Evolutionary conservation across 768 basidiomycete species (phyloP).

Genomic region (Naganishia onofrii): DNA sequence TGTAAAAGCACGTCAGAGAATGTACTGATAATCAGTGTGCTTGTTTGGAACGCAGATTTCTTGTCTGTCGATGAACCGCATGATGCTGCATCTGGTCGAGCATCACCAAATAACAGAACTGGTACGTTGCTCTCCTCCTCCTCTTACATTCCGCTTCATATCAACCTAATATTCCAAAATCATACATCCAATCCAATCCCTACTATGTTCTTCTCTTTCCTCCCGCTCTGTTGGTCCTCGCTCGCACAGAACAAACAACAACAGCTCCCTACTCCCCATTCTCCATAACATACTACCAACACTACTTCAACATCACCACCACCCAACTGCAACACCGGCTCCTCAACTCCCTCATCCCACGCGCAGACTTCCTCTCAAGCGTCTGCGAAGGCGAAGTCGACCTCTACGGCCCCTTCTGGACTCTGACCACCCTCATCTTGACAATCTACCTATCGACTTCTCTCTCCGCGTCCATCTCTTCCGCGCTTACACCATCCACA

Average conservation of each 20-base stretch:
- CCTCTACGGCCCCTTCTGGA: conserved; percentile 78
- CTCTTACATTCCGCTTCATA: too few relatives aligned
- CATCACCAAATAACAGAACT: not conserved
- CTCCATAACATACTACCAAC: conserved; percentile 50
- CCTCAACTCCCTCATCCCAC: conserved; percentile 43
- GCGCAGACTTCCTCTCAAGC: conserved; percentile 45
- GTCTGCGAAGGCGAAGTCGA: conserved; percentile 50
- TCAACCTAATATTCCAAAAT: too few relatives aligned
- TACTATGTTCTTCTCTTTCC: too few relatives aligned
- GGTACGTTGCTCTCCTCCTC: too few relatives aligned
- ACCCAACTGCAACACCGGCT: conserved; percentile 43
- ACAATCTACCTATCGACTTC: conserved; percentile 89
- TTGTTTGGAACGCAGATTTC: conserved; percentile 5
- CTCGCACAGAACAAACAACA: conserved; percentile 13
- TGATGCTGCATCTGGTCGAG: conserved; percentile 13
- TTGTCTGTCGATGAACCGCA: conserved; percentile 8
- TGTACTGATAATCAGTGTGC: too few relatives aligned
- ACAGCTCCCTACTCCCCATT: conserved; percentile 46
- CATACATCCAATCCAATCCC: too few relatives aligned
- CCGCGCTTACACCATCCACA: conserved; percentile 62
- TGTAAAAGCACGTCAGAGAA: too few relatives aligned
- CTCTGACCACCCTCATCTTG: conserved; percentile 89
- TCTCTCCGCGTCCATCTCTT: conserved; percentile 78
- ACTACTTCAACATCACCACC: conserved; percentile 50
- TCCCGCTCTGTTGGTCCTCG: too few relatives aligned